phyloP scores from a whole-genome alignment of 2,329 filamentous ascomycete species.

The Talaromyces sp. region DNA sequence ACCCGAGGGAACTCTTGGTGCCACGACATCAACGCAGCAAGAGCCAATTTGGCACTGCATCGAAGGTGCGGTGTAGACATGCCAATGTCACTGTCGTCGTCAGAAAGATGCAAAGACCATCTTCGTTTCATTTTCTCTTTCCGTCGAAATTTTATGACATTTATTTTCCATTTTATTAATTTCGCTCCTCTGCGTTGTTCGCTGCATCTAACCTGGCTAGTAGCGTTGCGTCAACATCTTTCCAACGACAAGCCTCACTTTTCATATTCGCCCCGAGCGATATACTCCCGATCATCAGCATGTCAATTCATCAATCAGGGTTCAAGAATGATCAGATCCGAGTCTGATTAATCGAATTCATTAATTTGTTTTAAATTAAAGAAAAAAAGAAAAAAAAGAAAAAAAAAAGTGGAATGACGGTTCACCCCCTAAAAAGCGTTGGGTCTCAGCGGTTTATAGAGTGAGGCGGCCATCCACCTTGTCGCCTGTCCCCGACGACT shows the following conservation, averaged over 20 bases:
- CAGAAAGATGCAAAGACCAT: neutral
- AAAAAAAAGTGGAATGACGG: neutral
- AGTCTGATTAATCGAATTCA: neutral
- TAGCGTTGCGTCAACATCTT: neutral
- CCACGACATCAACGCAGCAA: slow-evolving; percentile 37
- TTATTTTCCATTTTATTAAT: neutral
- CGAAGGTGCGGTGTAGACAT: slow-evolving; percentile 22
- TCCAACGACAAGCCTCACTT: slow-evolving; percentile 26
- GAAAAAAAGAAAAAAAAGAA: neutral
- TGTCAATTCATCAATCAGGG: neutral
- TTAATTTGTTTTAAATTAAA: neutral
- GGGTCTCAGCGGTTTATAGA: slow-evolving; percentile 32
- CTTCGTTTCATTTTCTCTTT: neutral
- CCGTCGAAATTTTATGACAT: neutral
- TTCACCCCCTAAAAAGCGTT: slow-evolving; percentile 31
- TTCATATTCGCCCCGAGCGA: neutral
- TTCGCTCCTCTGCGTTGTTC: slow-evolving; percentile 5
- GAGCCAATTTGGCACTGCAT: slow-evolving; percentile 30
- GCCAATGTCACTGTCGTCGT: neutral
- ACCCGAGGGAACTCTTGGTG: slow-evolving; percentile 30
- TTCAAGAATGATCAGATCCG: slow-evolving; percentile 5
- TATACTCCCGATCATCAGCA: neutral
- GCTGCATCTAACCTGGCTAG: slow-evolving; percentile 2
- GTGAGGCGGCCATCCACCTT: slow-evolving; percentile 34
- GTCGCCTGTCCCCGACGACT: slow-evolving; percentile 20